Evolutionary conservation across 805 yeast species (phyloP), one percentile per base, ranked within the genome.

Genomic region (Nakazawaea pomicola): DNA sequence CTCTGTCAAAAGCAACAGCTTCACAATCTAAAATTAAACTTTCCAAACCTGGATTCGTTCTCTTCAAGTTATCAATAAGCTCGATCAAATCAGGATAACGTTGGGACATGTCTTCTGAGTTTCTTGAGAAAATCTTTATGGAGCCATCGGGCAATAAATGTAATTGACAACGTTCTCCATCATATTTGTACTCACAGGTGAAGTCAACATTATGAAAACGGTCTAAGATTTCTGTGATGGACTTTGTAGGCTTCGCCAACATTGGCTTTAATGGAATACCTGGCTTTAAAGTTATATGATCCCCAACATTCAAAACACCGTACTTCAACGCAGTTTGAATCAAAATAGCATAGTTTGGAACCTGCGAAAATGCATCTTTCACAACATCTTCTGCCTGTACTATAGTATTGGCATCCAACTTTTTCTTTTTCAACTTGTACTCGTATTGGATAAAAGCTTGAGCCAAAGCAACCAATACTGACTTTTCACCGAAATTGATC

Each of bases 241-340:
- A 76, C 56, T 93, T 91, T 0, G 98, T 91, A 2, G 99, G 99
- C 57, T 91, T 93, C 6, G 99, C 99, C 54, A 93, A 75, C 99
- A 93, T 93, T 1, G 99, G 99, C 57, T 90, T 91, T 51, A 93
- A 68, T 0, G 99, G 99, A 4, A 93, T 80, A 1, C 98, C 98
- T 0, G 99, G 96, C 8, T 82, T 79, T 46, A 93, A 65, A 29
- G 78, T 78, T 51, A 95, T 80, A 49, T 80, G 75, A 8, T 82
- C 80, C 36, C 74, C 65, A 31, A 93, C 56, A 28, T 83, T 68
- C 50, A 69, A 61, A 2, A 91, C 70, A 0, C 98, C 98, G 51
- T 77, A 55, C 32, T 78, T 65, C 45, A 83, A 57, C 1, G 88
- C 80, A 2, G 78, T 73, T 8, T 71, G 68, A 38, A 93, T 83